Evolutionary conservation across 768 basidiomycete genomes (phyloP), one percentile per base, ranked within the genome.

Genomic region (Russula emetica): DNA sequence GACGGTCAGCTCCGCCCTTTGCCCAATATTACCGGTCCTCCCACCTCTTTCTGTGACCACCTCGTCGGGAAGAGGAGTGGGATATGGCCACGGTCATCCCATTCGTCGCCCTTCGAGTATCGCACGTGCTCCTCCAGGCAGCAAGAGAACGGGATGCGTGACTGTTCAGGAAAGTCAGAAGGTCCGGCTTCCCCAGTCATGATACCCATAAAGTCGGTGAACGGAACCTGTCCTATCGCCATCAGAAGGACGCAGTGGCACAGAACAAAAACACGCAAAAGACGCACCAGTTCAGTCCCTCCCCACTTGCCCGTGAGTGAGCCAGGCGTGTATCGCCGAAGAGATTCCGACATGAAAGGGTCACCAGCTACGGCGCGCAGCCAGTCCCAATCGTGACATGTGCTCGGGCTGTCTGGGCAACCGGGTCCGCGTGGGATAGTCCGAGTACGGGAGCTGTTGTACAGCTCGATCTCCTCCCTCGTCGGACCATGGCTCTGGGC

Each of bases 121-220:
- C 58, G 52, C 30, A 63, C 58, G 44, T 68, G 66, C 36, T 68
- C 67, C 53, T 67, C 55, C 22, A 68, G 55, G 2, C n/a, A 9
- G 30, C 57, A 67, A 38, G 40, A 68, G 16, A 68, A 32, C 11
- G 66, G 66, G 4, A 36, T 1, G 8, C 61, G 61, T 30, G 62
- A 62, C 1, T 56, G 22, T 3, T n/a, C 59, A 14, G 50, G 28
- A 5, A 67, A 38, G 1, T 59, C 32, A 36, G 66, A 50, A 22
- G 62, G 55, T 3, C 59, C 40, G 5, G 62, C 59, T 0, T 52
- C 51, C 26, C 55, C 62, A 3, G 42, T 54, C 44, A 65, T 57
- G 50, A 65, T 61, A 0, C 32, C 59, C 16, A n/a, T 51, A 26
- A 60, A 22, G 26, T 61, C 55, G 28, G 34, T 60, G 24, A 45